Base-by-base conservation (phyloP, 192 early-diverging fungal genomes). In the Backusella liffmaniae region DNA sequence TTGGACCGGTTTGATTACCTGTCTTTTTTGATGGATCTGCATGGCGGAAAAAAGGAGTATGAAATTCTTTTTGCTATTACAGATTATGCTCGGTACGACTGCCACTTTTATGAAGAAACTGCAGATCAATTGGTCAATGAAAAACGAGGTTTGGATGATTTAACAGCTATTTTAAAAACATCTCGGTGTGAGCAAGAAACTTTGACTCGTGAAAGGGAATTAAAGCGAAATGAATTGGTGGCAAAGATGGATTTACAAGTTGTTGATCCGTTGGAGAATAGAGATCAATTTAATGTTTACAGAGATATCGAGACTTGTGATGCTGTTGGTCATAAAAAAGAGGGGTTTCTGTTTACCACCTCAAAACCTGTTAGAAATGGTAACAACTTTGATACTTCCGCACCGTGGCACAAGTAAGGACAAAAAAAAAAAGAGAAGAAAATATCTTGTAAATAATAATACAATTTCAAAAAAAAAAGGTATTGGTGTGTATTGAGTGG, bases 401-500 rank as follows among this genome's bases (percentile, higher is more conserved):
- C 53, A 18, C 71, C n/a, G 42, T 87, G 84, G 80, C 81, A 86
- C 62, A 87, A 86, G 77, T 84, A 87, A 83, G 81, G 3, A 9
- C 7, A 44, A 44, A 44, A 44, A 44, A 44, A 16, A 44, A 13
- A 44, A 13, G 10, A 26, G 1, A 62, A 12, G 3, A 21, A 12
- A 4, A 62, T 23, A 13, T 2, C 23, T 29, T 12, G 10, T 29
- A 32, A 26, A 9, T 2, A 12, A 4, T 29, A 62, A 26, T 4
- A 32, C 32, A 3, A 62, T 7, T 29, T 29, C 8, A 18, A 39
- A 26, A 41, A 90, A 32, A 39, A 39, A 41, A 90, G 87, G 49
- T 90, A 90, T 44, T 92, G 91, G 91, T 92, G 91, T 78, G 90
- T 93, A 5, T 79, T 93, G 18, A 84, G 85, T 13, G 84, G 85